Evolutionary conservation across 2,329 filamentous ascomycete species (phyloP), one percentile per base, ranked within the genome.

Genomic region (Rhinocladiella mackenziei): DNA sequence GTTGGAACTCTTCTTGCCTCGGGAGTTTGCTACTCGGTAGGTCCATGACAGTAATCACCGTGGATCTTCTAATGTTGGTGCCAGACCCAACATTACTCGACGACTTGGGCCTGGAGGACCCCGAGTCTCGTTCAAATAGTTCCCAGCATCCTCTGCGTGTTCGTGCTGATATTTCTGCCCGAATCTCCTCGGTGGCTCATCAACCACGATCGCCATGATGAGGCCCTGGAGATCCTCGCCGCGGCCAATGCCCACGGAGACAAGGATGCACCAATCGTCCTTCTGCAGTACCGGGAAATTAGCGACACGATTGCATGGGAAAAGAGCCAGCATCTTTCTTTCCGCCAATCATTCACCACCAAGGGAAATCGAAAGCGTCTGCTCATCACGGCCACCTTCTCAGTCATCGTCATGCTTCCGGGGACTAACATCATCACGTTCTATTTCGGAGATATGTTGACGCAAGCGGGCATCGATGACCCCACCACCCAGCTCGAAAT

Each of bases 121-220:
- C 77, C 76, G 0, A 73, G 72, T 1, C 62, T 78, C 3, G 57
- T 76, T 2, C 77, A 80, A 56, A 68, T 70, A 31, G 47, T 71
- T 3, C 72, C 68, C 9, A 70, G 70, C 10, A 47, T 69, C 10
- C 56, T 65, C 58, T 68, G 75, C 50, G 64, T 77, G 13, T 42
- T 61, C 7, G 68, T 72, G 40, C 60, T 74, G 38, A 67, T 65
- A 51, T 72, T 77, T 38, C 68, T 78, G 4, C 78, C 79, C 0
- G 80, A 83, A 50, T 78, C 72, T 0, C 80, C 80, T 1, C 70
- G 80, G 26, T 82, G 73, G 71, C 60, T 80, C 19, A 67, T 80
- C 2, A 58, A 65, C 25, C 54, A 69, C 13, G 70, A 65, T 11
- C 59, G 61, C 3, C 60, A 63, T 14, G 64, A 70, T 9, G 70